Base-by-base conservation (phyloP, 768 basidiomycete species). In the Clitopilus hobsonii region DNA sequence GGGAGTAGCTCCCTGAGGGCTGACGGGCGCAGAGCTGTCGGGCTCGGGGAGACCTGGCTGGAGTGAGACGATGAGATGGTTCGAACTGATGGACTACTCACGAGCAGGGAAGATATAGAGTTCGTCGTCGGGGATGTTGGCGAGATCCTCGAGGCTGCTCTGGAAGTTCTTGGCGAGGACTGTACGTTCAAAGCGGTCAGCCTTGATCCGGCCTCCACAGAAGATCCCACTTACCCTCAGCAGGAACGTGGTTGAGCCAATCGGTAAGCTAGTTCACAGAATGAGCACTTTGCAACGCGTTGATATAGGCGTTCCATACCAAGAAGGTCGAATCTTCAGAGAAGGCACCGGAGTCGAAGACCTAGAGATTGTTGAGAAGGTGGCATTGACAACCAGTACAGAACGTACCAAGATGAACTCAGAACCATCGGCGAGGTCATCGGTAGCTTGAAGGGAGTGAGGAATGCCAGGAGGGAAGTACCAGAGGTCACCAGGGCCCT, bases 381-480 rank as follows among this genome's bases (percentile, higher is more conserved):
- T 7, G 2, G 11, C 30, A 11, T 22, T n/a, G 14, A 29, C 18
- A 18, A 26, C 1, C 11, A 51, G 4, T 3, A 41, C 53, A 16
- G n/a, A 26, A 4, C 27, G 7, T 20, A 60, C 80, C 61, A 83
- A 64, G 29, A 83, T 59, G 61, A 83, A 83, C 58, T 83, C 82
- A 3, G 76, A 69, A 2, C 82, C 82, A 7, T 71, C 71, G 6
- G 72, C 68, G 50, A 72, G 65, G 53, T 77, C 75, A 30, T 63
- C 63, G 1, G 77, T 80, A 6, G 75, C 82, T 65, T 83, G 81
- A 10, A 84, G 68, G 13, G 77, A 78, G 61, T 84, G 82, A 1
- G 82, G 82, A 51, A 76, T 72, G 4, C 80, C 81, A 6, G 82
- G 72, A 13, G 80, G 81, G 69, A 82, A 81, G 66, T 74, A 83